Percentiles rank a stretch among this genome's conserved stretches.
These are phyloP conservation scores for Aspergillus terreus DNA, from an alignment of 2,329 filamentous ascomycete genomes.

Conservation along the genomic window DNA sequence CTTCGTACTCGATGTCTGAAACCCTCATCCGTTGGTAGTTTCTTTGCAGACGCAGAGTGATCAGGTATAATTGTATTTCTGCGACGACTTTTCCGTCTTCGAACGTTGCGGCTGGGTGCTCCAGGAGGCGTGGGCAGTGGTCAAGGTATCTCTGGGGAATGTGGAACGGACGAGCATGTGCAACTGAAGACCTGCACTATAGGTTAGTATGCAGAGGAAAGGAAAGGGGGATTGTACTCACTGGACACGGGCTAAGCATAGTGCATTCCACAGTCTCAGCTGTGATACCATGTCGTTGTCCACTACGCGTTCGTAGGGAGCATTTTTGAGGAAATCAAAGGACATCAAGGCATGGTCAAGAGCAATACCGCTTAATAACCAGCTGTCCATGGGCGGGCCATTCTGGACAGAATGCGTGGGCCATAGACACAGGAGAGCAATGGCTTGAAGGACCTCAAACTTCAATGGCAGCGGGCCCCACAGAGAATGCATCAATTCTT, in stretches of 20 bases:
- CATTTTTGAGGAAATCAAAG: slow-evolving; percentile 19
- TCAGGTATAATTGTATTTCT: slow-evolving; percentile 31
- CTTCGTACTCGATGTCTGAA: slow-evolving; percentile 27
- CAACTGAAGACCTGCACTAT: slow-evolving; percentile 23
- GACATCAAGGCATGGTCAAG: slow-evolving; percentile 30
- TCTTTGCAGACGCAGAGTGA: slow-evolving; percentile 25
- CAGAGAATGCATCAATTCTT: slow-evolving; percentile 25
- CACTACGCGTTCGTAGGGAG: slow-evolving; percentile 20
- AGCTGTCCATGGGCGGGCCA: slow-evolving; percentile 32
- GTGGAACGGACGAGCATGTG: slow-evolving; percentile 29
- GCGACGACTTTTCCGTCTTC: slow-evolving; percentile 30
- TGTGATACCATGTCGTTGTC: slow-evolving; percentile 27
- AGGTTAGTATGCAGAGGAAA: slow-evolving; percentile 7
- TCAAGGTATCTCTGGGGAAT: slow-evolving; percentile 28
- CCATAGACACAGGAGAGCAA: slow-evolving; percentile 30
- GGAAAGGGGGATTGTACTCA: slow-evolving; percentile 11
- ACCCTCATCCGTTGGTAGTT: slow-evolving; percentile 23
- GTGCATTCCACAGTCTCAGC: slow-evolving; percentile 32
- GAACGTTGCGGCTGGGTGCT: slow-evolving; percentile 25
- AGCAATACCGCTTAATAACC: slow-evolving; percentile 34
- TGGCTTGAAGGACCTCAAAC: slow-evolving; percentile 29
- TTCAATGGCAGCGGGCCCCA: slow-evolving; percentile 28
- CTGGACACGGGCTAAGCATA: slow-evolving; percentile 33
- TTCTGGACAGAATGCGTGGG: slow-evolving; percentile 27
- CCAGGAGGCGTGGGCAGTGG: slow-evolving; percentile 27